phyloP scores from a whole-genome alignment of 2,329 filamentous ascomycete genomes.

The Colletotrichum sp. region DNA sequence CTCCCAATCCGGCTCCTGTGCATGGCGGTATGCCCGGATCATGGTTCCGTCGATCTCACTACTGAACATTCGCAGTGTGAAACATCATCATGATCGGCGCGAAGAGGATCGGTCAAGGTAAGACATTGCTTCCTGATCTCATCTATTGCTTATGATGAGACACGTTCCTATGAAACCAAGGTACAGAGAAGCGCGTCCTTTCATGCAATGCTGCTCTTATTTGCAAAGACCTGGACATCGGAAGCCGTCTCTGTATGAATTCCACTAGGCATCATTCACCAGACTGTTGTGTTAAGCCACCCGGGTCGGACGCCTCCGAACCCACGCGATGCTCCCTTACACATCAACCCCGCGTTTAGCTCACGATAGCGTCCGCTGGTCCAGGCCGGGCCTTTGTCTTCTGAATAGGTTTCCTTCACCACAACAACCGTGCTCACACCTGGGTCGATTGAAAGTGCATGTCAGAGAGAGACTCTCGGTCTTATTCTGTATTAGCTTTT shows the following conservation, averaged over 20 bases:
- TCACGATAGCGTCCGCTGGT: background rate
- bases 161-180: background rate
- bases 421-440: background rate
- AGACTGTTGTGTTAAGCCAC: background rate
- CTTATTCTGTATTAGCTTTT: background rate
- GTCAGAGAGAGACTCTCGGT: background rate
- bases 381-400: background rate
- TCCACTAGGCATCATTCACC: background rate
- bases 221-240: background rate
- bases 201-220: background rate
- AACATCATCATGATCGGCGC: background rate
- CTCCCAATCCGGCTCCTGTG: background rate
- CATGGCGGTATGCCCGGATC: background rate
- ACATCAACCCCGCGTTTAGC: background rate
- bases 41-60: background rate
- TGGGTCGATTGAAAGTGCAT: background rate
- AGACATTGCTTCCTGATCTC: background rate
- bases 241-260: background rate
- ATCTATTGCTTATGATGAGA: background rate
- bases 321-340: background rate
- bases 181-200: background rate
- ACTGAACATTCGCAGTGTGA: background rate
- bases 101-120: background rate
- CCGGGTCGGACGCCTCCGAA: background rate
- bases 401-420: background rate